Conservation (phyloP, 768 basidiomycete species). For the Atractiella rhizophila region DNA sequence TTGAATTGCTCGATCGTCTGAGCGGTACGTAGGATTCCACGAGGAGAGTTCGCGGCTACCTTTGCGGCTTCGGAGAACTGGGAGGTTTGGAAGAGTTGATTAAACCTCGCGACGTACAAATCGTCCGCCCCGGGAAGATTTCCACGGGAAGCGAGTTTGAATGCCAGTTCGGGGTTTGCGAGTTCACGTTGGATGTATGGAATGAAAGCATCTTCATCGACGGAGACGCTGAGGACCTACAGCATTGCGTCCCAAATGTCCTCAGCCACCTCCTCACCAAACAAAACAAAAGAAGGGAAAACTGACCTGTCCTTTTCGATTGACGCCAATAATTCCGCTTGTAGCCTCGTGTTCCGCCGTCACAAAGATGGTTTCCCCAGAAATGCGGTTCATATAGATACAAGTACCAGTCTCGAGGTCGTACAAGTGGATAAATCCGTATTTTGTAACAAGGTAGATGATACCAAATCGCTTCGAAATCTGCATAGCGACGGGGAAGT, state of each 20-base stretch:
- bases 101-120: conserved; percentile 79
- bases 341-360: conserved; percentile 85
- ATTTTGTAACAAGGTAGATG: conserved; percentile 91
- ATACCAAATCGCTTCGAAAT: conserved; percentile 80
- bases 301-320: conserved; percentile 87
- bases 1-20: conserved; percentile 97
- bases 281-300: no score
- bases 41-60: conserved; percentile 84
- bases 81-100: conserved; percentile 61
- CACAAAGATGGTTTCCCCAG: conserved; percentile 96
- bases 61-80: conserved; percentile 88
- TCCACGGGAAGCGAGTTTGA: conserved; percentile 86
- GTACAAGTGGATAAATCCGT: conserved; percentile 96
- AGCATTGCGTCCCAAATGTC: no score
- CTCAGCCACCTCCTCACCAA: no score
- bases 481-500: conserved; percentile 99
- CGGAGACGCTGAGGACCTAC: conserved; percentile 50
- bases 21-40: conserved; percentile 83
- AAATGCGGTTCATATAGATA: conserved; percentile 99
- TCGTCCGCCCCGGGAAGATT: conserved; percentile 95
- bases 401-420: conserved; percentile 92
- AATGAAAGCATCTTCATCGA: conserved; percentile 86
- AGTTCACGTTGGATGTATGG: conserved; percentile 80
- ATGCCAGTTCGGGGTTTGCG: conserved; percentile 91
- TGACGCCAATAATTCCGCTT: conserved; percentile 92